Conservation (phyloP, 2,329 filamentous ascomycete species). For the Colletotrichum higginsianum region DNA sequence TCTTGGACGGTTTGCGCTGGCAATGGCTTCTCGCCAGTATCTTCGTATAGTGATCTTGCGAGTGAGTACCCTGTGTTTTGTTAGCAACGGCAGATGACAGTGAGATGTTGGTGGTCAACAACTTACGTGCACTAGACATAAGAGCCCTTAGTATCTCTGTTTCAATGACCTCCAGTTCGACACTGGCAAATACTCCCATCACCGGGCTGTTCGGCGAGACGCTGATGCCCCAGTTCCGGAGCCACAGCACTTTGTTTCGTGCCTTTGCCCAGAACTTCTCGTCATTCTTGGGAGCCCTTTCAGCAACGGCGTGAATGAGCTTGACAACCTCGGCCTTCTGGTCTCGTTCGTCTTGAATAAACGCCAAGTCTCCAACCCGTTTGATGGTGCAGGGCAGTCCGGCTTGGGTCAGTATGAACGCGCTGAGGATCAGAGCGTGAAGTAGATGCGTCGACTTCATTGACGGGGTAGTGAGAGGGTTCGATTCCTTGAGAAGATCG, state of each 20-base stretch:
- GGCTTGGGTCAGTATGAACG: slow-evolving; percentile 67
- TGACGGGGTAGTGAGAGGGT: slow-evolving; percentile 75
- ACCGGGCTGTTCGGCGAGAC: slow-evolving; percentile 58
- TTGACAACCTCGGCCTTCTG: slow-evolving; percentile 73
- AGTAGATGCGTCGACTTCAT: slow-evolving; percentile 70
- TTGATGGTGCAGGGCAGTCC: slow-evolving; percentile 67
- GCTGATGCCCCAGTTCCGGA: slow-evolving; percentile 78
- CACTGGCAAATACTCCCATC: slow-evolving; percentile 73
- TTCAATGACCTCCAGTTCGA: slow-evolving; percentile 76
- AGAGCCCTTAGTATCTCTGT: slow-evolving; percentile 79
- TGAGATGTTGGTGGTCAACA: not conserved
- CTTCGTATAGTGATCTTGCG: slow-evolving; percentile 74
- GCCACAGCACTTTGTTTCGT: slow-evolving; percentile 78
- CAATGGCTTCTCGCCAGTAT: slow-evolving; percentile 65
- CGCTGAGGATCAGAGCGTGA: slow-evolving; percentile 74
- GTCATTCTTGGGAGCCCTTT: slow-evolving; percentile 69
- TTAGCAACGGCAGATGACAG: slow-evolving; percentile 4
- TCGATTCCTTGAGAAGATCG: slow-evolving; percentile 70
- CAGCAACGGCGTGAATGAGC: slow-evolving; percentile 68
- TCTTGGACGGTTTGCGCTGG: slow-evolving; percentile 67
- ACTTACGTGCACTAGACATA: slow-evolving; percentile 72
- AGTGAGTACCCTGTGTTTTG: slow-evolving; percentile 70
- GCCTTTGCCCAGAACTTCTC: slow-evolving; percentile 75
- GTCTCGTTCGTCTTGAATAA: slow-evolving; percentile 75
- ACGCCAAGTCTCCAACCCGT: slow-evolving; percentile 73